These are phyloP conservation scores for Quercus berberidifolia DNA, from an alignment of 306 rosid species.

Conservation along the genomic window DNA sequence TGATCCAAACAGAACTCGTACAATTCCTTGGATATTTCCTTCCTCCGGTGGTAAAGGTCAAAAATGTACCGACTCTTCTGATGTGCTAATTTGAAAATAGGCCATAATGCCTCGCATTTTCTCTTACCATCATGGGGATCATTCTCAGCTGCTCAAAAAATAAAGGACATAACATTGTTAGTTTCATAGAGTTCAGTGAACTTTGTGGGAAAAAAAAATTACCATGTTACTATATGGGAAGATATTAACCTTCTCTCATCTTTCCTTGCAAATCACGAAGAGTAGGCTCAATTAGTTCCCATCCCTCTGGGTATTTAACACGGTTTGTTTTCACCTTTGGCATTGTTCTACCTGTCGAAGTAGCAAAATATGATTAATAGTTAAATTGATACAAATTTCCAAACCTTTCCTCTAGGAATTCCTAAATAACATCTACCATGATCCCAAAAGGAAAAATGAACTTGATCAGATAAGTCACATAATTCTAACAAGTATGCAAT, in stretches of 20 bases:
- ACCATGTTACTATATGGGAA: neutral
- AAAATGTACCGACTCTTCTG: constrained; percentile 78
- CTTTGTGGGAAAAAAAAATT: neutral
- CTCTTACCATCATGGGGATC: constrained; percentile 80
- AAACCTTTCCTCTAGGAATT: constrained; percentile 3
- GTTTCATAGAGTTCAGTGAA: neutral
- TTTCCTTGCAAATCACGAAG: constrained; percentile 88
- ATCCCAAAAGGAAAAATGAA: neutral
- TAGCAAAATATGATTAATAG: constrained; percentile 1
- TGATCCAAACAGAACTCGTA: constrained; percentile 74
- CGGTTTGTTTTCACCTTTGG: constrained; percentile 92
- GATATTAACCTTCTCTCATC: constrained; percentile 84
- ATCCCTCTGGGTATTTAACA: constrained; percentile 86
- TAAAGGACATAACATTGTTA: constrained; percentile 10
- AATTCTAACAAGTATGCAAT: neutral
- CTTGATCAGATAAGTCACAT: neutral
- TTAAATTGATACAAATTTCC: neutral
- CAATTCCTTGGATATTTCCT: constrained; percentile 69
- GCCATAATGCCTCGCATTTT: constrained; percentile 75
- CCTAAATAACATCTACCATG: neutral
- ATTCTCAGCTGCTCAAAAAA: constrained; percentile 51
- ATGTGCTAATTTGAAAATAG: constrained; percentile 69
- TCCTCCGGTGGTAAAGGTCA: constrained; percentile 63
- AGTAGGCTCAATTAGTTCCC: constrained; percentile 94
- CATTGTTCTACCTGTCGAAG: constrained; percentile 49